Percentiles rank a stretch among this genome's conserved stretches.
These are phyloP conservation scores for Ramalina peruviana DNA, from an alignment of 495 filamentous ascomycete species.

Conservation along the genomic window DNA sequence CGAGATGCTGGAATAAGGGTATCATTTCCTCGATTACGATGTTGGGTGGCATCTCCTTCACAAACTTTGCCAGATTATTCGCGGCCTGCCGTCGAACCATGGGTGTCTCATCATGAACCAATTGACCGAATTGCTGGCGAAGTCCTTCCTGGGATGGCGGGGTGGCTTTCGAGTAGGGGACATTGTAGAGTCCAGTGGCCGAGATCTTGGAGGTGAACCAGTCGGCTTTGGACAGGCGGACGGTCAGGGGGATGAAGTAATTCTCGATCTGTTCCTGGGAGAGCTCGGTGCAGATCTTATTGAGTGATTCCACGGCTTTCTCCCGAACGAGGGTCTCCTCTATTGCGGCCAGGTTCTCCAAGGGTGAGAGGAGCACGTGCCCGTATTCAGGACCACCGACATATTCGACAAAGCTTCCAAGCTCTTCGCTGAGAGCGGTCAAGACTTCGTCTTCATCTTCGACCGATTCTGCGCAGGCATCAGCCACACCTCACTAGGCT, in stretches of 20 bases:
- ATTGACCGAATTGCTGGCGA: conserved; percentile 73
- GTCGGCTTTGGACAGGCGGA: conserved; percentile 95
- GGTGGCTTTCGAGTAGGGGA: conserved; percentile 80
- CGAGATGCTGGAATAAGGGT: conserved; percentile 92
- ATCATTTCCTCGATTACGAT: conserved; percentile 98
- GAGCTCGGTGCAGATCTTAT: conserved; percentile 92
- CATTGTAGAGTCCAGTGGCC: conserved; percentile 84
- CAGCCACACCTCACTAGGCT: background rate
- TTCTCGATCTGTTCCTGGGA: conserved; percentile 89
- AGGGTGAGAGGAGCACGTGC: conserved; percentile 88
- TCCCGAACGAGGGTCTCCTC: conserved; percentile 95
- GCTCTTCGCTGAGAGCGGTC: conserved; percentile 89
- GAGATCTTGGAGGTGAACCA: conserved; percentile 99
- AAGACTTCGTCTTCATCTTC: conserved; percentile 98
- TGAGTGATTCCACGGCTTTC: conserved; percentile 97
- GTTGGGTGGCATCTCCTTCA: conserved; percentile 81
- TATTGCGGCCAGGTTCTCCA: conserved; percentile 96
- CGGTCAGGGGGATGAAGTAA: conserved; percentile 83
- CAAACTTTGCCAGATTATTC: conserved; percentile 92
- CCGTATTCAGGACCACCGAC: conserved; percentile 87
- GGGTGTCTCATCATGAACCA: conserved; percentile 96
- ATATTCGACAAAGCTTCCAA: conserved; percentile 92
- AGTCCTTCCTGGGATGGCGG: conserved; percentile 74
- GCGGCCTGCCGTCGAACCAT: conserved; percentile 97
- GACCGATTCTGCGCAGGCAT: conserved; percentile 64